Evolutionary conservation across 1,284 basidiomycete genomes (phyloP).

Genomic region (Cryptococcus sp.): DNA sequence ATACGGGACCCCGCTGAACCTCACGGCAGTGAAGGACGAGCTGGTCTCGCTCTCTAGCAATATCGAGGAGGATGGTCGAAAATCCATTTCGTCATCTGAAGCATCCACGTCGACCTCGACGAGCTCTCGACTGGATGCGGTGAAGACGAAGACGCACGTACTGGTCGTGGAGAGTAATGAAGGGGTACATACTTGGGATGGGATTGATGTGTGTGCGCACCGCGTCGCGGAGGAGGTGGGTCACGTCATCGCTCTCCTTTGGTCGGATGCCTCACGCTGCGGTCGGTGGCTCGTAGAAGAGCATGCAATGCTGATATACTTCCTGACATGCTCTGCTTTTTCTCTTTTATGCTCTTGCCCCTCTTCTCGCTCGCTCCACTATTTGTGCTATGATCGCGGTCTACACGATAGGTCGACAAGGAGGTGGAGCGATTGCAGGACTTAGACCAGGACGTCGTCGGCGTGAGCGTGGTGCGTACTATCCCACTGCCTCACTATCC

Average conservation of each 20-base stretch:
- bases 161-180: constrained; percentile 27
- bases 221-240: constrained; percentile 42
- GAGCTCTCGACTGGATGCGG: no score
- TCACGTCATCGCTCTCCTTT: background rate
- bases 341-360: background rate
- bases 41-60: constrained; percentile 13
- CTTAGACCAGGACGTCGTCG: constrained; percentile 33
- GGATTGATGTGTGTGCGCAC: constrained; percentile 50
- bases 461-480: constrained; percentile 44
- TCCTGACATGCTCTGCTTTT: background rate
- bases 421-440: constrained; percentile 42
- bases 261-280: background rate
- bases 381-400: no score
- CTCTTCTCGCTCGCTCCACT: no score
- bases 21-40: constrained; percentile 41
- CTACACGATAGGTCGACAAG: constrained; percentile 35
- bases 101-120: background rate
- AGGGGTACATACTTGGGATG: constrained; percentile 51
- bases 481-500: no score
- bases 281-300: background rate
- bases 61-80: background rate
- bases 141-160: constrained; percentile 30
- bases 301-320: background rate
- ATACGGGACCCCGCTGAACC: constrained; percentile 45
- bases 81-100: background rate